A percentile compares a stretch with the other conserved stretches of the same genome.
Conservation (phyloP, 108 stramenopile genomes). For the Ochromonas danica region DNA sequence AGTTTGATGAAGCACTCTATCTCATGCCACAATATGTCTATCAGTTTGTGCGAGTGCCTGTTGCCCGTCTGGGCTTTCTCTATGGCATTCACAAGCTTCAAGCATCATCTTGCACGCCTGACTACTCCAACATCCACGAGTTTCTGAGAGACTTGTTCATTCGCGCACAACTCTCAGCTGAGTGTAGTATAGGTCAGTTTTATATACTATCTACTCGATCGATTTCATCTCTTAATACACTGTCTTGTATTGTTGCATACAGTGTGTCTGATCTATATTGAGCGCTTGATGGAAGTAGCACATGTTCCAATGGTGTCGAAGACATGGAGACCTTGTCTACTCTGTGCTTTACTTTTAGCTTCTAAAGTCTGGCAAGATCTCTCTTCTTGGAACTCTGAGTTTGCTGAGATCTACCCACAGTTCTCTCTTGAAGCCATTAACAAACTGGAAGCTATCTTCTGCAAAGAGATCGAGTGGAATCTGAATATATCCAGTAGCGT, state of each 20-base stretch:
- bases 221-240: neutral
- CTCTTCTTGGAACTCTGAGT: constrained; percentile 91
- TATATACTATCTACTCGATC: neutral
- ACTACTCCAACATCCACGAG: constrained; percentile 45
- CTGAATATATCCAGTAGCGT: constrained; percentile 81
- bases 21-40: constrained; percentile 40
- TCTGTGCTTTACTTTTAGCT: constrained; percentile 90
- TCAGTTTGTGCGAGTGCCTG: constrained; percentile 26
- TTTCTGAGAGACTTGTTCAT: constrained; percentile 69
- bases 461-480: constrained; percentile 87
- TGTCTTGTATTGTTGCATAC: no score
- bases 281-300: constrained; percentile 78
- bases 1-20: constrained; percentile 47
- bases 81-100: constrained; percentile 37
- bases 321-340: constrained; percentile 93
- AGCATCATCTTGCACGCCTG: constrained; percentile 26
- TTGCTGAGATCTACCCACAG: constrained; percentile 89
- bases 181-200: constrained; percentile 74
- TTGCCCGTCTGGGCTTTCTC: constrained; percentile 3
- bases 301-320: constrained; percentile 81
- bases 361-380: constrained; percentile 99
- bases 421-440: constrained; percentile 86
- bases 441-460: constrained; percentile 76
- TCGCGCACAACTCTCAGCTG: constrained; percentile 82
- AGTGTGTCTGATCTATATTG: constrained; percentile 90